Evolutionary conservation across 2,329 filamentous ascomycete genomes (phyloP).

Genomic region (Cladosporium sp.): DNA sequence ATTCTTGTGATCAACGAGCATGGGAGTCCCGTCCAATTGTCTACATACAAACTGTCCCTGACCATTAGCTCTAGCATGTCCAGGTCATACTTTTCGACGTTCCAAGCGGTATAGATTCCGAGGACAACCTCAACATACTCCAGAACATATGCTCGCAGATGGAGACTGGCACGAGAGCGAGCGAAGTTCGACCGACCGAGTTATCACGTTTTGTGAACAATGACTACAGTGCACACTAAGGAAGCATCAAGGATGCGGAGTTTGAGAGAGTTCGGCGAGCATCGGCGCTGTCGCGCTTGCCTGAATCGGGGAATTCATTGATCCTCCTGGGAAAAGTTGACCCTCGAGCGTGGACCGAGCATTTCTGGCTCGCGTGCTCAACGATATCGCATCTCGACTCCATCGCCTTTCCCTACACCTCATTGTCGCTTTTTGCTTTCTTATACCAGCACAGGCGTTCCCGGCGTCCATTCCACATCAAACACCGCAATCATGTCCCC

Average conservation of each 20-base stretch:
- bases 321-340: not conserved
- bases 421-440: not conserved
- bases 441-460: slow-evolving; percentile 6
- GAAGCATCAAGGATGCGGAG: not conserved
- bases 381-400: not conserved
- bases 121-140: too few species aligned
- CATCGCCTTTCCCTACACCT: not conserved
- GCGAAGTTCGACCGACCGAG: not conserved
- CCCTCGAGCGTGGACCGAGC: not conserved
- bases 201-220: not conserved
- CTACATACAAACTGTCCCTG: too few species aligned
- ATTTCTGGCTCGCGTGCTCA: slow-evolving; percentile 7
- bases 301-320: too few species aligned
- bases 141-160: too few species aligned
- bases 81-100: too few species aligned
- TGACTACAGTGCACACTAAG: not conserved
- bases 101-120: too few species aligned
- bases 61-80: too few species aligned
- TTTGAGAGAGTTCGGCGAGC: not conserved
- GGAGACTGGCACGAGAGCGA: too few species aligned
- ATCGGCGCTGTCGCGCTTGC: not conserved
- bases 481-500: slow-evolving; percentile 6
- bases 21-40: too few species aligned
- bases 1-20: too few species aligned
- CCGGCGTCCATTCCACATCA: slow-evolving; percentile 4